Base-by-base conservation (phyloP, 305 asterid genomes). In the Striga hermonthica region DNA sequence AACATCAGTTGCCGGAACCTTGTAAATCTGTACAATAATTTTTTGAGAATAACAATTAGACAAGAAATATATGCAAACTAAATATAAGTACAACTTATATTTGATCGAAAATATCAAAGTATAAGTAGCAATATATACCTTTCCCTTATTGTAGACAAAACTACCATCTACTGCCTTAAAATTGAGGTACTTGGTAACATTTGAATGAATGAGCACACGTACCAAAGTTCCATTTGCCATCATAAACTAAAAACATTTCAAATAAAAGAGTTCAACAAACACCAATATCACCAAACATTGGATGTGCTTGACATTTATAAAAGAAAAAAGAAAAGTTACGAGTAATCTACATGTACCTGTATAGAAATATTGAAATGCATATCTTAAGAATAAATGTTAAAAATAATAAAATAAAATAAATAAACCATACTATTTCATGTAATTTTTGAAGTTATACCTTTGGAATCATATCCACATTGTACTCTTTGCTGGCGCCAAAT, bases 81-180 rank as follows among this genome's bases (percentile, higher is more conserved):
- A 50, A 57, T 6, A 28, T 16, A 31, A 10, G 2, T 31, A 5
- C 15, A 1, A 2, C 15, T 10, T 3, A 10, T 3, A 28, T 55
- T 10, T 31, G 1, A 5, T 8, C 8, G 10, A 7, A 39, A 6
- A n/a, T 11, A 8, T 50, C 57, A 14, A 36, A 16, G 58, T 53
- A 36, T n/a, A 53, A 16, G 57, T 9, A 22, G 10, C 78, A 22
- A 22, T 22, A 2, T 2, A 63, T 66, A 89, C 97, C 95, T 91
- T 89, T 67, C 93, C 91, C 75, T 92, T 92, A 71, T 89, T 87
- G 84, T 92, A 89, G 75, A 89, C 98, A 55, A 89, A 91, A 72
- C 97, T 87, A 64, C 98, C 98, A 74, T 91, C 96, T 9, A 91
- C 98, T 3, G 98, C 98, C 89, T 91, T 89, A 82, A 91, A 91